Conservation (phyloP, 306 rosid genomes). For the Notholithocarpus densiflorus region DNA sequence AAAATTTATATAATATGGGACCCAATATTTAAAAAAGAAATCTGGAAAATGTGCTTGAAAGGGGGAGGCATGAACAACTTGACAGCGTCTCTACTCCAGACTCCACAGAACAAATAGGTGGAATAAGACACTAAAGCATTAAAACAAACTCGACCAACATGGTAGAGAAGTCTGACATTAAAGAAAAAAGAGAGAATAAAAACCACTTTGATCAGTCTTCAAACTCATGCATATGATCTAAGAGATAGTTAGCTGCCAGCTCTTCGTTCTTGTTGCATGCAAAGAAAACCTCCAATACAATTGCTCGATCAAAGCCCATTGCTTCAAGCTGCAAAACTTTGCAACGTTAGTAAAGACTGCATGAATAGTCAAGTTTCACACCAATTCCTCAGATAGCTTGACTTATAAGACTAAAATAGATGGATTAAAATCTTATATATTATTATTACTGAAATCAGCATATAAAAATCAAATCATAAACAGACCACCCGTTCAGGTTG, state of each 20-base stretch:
- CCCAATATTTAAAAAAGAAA: background rate
- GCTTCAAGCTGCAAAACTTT: slow-evolving; percentile 57
- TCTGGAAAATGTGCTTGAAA: slow-evolving; percentile 3
- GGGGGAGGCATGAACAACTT: background rate
- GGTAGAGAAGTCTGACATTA: slow-evolving; percentile 10
- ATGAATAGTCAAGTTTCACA: background rate
- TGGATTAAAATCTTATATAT: no score
- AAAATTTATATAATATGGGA: background rate
- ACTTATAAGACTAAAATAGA: background rate
- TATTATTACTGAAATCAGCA: no score
- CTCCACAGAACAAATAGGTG: background rate
- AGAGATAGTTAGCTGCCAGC: slow-evolving; percentile 77
- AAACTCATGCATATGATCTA: slow-evolving; percentile 76
- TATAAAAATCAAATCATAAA: no score
- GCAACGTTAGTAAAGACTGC: background rate
- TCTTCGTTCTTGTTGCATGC: slow-evolving; percentile 85
- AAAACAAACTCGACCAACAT: slow-evolving; percentile 19
- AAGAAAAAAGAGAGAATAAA: background rate
- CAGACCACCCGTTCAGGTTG: no score
- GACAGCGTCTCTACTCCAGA: slow-evolving; percentile 4
- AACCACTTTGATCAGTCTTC: slow-evolving; percentile 41
- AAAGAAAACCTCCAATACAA: slow-evolving; percentile 74
- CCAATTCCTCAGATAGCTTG: background rate
- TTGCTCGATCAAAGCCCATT: slow-evolving; percentile 77
- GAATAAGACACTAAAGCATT: slow-evolving; percentile 23